A percentile compares a stretch with the other conserved stretches of the same genome.
Conservation (phyloP, 2,329 filamentous ascomycete species). For the Parascedosporium putredinis region DNA sequence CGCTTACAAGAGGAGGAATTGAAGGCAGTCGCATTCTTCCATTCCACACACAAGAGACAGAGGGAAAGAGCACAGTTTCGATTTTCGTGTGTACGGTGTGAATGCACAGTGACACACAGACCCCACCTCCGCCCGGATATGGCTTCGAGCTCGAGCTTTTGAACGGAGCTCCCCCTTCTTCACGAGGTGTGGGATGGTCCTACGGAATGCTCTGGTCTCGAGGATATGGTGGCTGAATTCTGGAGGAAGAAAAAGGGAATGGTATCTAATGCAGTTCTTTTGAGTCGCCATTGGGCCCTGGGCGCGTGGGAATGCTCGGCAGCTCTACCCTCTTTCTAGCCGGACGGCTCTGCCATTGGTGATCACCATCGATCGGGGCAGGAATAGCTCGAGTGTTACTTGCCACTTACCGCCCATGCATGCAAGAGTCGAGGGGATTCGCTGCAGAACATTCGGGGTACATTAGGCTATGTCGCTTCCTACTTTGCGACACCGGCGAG, state of each 20-base stretch:
- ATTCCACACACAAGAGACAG: no score
- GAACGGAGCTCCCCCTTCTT: no score
- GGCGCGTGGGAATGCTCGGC: no score
- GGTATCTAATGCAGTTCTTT: no score
- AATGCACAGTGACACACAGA: neutral
- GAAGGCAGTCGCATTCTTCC: no score
- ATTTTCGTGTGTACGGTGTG: neutral
- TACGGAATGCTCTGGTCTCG: no score
- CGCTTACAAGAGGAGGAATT: no score
- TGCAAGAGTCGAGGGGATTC: constrained; percentile 2
- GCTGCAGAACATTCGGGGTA: neutral
- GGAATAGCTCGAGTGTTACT: neutral
- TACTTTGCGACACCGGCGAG: neutral
- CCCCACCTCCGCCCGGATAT: neutral
- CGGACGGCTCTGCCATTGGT: neutral
- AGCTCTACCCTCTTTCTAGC: neutral
- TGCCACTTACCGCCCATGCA: neutral
- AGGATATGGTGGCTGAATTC: no score
- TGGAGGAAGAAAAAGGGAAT: no score
- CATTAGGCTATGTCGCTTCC: neutral
- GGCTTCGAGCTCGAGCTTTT: neutral
- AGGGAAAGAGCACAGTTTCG: no score
- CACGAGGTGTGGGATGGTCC: no score
- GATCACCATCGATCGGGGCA: no score
- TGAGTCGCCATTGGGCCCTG: neutral